Evolutionary conservation across 345 rosid species (phyloP).

Genomic region (Eucalyptus erythrocorys): DNA sequence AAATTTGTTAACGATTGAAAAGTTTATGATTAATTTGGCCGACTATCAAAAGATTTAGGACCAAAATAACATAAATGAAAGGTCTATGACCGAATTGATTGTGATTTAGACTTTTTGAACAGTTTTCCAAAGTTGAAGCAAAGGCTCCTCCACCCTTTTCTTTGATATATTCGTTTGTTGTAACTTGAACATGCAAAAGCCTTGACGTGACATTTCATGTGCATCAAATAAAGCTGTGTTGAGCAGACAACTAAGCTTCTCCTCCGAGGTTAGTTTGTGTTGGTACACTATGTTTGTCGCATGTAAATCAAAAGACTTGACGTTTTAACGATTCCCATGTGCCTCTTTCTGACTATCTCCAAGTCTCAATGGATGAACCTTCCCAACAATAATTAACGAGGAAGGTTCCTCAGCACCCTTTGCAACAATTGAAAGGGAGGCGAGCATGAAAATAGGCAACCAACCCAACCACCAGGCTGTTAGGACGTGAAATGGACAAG

Average conservation of each 20-base stretch:
- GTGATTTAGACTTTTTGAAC: neutral
- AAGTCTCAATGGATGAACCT: neutral
- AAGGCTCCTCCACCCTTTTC: neutral
- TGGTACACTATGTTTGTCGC: neutral
- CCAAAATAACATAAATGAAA: rapidly evolving
- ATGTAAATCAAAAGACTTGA: neutral
- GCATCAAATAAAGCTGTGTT: neutral
- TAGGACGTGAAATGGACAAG: neutral
- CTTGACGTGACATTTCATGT: neutral
- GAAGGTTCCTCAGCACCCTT: neutral
- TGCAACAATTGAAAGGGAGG: neutral
- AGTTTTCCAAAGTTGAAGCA: neutral
- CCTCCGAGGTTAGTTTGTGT: neutral
- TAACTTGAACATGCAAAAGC: neutral
- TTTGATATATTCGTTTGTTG: neutral
- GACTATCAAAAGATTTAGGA: too few relatives aligned
- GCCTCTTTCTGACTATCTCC: neutral
- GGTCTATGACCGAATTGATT: rapidly evolving
- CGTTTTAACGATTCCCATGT: neutral
- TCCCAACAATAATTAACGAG: neutral
- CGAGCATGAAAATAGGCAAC: neutral
- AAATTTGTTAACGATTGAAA: too few relatives aligned
- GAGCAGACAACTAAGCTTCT: neutral
- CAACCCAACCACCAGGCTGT: neutral
- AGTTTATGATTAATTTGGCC: rapidly evolving